These are phyloP conservation scores for Kodamaea sp. DNA, from an alignment of 1,139 yeast genomes.

Conservation along the genomic window DNA sequence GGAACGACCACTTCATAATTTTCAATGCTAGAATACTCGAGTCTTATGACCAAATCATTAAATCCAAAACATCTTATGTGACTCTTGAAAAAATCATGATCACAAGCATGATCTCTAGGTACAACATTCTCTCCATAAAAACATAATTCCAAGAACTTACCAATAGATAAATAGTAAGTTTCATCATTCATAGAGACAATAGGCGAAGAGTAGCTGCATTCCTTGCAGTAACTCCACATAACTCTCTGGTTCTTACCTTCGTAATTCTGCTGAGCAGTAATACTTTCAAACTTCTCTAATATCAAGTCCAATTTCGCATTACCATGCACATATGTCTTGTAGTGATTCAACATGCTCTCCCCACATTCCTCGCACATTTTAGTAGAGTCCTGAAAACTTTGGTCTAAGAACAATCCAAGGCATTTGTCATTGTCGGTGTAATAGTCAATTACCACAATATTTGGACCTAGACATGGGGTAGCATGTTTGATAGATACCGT, in stretches of 20 bases:
- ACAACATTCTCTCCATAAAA: constrained; percentile 70
- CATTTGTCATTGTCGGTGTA: constrained; percentile 92
- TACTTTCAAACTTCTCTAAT: constrained; percentile 55
- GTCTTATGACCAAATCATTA: constrained; percentile 73
- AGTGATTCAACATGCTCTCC: constrained; percentile 69
- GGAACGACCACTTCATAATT: constrained; percentile 81
- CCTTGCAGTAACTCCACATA: constrained; percentile 91
- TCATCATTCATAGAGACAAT: constrained; percentile 84
- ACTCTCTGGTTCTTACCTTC: constrained; percentile 50
- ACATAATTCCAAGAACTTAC: constrained; percentile 83
- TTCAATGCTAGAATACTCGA: constrained; percentile 77
- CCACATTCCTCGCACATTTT: constrained; percentile 82
- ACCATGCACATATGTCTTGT: constrained; percentile 87
- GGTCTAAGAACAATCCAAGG: constrained; percentile 85
- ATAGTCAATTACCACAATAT: constrained; percentile 74
- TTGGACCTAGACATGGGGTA: constrained; percentile 94
- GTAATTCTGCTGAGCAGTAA: constrained; percentile 59
- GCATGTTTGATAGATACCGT: constrained; percentile 82
- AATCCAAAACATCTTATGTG: constrained; percentile 85
- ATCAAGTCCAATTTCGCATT: constrained; percentile 77
- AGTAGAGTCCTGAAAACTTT: constrained; percentile 67
- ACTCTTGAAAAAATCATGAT: constrained; percentile 76
- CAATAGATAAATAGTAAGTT: constrained; percentile 89
- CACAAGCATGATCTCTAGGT: constrained; percentile 54
- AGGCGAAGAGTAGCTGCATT: constrained; percentile 76